Percentiles rank a stretch among this genome's conserved stretches.
Evolutionary conservation across 495 filamentous ascomycete species (phyloP).

Genomic region (Penicillium soppii): DNA sequence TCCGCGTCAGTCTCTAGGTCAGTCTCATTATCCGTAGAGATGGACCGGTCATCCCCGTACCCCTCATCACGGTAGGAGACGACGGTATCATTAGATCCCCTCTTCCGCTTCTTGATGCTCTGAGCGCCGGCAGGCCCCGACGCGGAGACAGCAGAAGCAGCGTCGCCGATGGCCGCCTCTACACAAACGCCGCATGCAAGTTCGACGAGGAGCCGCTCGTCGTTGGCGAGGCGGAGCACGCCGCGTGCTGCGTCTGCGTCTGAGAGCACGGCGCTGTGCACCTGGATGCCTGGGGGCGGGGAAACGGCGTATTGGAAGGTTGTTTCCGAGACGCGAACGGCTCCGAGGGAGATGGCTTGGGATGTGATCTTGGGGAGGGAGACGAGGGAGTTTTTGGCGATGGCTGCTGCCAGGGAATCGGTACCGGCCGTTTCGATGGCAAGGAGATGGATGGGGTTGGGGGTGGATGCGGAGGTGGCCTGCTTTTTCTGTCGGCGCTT

Average conservation of each 20-base stretch:
- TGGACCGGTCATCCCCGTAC: constrained; percentile 42
- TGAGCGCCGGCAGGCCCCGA: constrained; percentile 19
- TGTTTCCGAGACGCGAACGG: constrained; percentile 66
- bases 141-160: constrained; percentile 13
- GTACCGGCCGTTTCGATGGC: constrained; percentile 85
- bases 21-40: constrained; percentile 33
- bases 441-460: constrained; percentile 55
- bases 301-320: constrained; percentile 62
- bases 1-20: constrained; percentile 25
- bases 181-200: constrained; percentile 78
- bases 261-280: constrained; percentile 67
- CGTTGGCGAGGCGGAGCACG: constrained; percentile 73
- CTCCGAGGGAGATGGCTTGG: constrained; percentile 78
- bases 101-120: constrained; percentile 39
- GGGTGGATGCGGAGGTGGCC: constrained; percentile 2
- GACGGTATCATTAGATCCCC: constrained; percentile 8
- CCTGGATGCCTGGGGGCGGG: constrained; percentile 41
- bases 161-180: constrained; percentile 52
- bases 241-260: constrained; percentile 82
- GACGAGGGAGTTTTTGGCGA: constrained; percentile 60
- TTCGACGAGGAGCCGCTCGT: constrained; percentile 79
- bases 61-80: constrained; percentile 32
- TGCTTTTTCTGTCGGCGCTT: constrained; percentile 31
- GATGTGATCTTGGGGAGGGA: constrained; percentile 75
- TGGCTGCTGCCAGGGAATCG: constrained; percentile 61